Conservation (phyloP, 768 basidiomycete genomes). For the Cantharellus anzutake region DNA sequence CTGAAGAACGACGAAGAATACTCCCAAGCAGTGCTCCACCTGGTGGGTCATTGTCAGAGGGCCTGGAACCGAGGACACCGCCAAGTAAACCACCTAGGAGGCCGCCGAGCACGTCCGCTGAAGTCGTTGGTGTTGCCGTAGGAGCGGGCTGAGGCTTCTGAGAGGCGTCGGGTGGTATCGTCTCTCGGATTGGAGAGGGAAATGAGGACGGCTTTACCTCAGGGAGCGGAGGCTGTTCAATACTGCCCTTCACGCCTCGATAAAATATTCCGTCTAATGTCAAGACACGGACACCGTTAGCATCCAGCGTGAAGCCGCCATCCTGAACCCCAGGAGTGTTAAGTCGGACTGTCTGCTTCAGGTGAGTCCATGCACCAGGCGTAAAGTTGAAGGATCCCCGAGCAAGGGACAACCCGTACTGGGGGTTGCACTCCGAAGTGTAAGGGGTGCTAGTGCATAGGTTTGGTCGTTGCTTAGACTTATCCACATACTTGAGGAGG, state of each 20-base stretch:
- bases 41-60: no score
- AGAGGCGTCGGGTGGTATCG: not conserved
- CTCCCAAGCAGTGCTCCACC: no score
- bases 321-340: constrained; percentile 59
- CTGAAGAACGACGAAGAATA: no score
- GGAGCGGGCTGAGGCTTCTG: not conserved
- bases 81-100: not conserved
- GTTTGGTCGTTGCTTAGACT: constrained; percentile 39
- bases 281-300: constrained; percentile 39
- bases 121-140: not conserved
- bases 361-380: constrained; percentile 47
- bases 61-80: not conserved
- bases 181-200: not conserved
- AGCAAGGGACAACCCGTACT: constrained; percentile 58
- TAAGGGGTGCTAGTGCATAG: constrained; percentile 35
- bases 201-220: not conserved
- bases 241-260: constrained; percentile 21
- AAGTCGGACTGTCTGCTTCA: constrained; percentile 47
- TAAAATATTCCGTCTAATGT: constrained; percentile 41
- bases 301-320: constrained; percentile 42
- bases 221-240: constrained; percentile 12
- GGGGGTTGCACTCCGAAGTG: constrained; percentile 38
- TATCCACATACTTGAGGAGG: constrained; percentile 46
- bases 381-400: constrained; percentile 49
- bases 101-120: not conserved